Conservation (phyloP, 1,284 basidiomycete species). For the Golubevia pallescens region DNA sequence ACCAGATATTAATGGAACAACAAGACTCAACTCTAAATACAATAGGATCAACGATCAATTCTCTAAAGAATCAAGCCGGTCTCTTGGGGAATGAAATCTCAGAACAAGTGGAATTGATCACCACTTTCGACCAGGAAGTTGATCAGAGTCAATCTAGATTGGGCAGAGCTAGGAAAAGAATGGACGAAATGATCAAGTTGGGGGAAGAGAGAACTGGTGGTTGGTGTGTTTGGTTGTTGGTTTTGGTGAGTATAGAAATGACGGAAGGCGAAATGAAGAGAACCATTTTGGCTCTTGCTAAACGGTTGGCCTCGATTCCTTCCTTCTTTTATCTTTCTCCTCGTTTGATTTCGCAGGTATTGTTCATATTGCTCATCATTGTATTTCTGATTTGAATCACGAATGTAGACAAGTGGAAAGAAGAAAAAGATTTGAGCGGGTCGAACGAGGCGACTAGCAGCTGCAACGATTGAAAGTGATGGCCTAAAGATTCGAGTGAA, state of each 20-base stretch:
- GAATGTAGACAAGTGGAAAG: too few relatives aligned
- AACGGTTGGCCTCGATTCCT: too few relatives aligned
- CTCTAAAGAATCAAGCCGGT: conserved; percentile 47
- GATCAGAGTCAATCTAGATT: conserved; percentile 45
- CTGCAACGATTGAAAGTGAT: too few relatives aligned
- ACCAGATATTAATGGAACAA: conserved; percentile 38
- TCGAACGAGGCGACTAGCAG: too few relatives aligned
- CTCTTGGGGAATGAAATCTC: conserved; percentile 54
- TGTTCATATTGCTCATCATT: too few relatives aligned
- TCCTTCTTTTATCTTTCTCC: too few relatives aligned
- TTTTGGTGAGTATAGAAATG: conserved; percentile 45
- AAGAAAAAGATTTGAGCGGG: too few relatives aligned
- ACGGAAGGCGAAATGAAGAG: too few relatives aligned
- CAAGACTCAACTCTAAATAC: conserved; percentile 55
- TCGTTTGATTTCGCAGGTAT: too few relatives aligned
- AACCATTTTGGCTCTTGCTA: too few relatives aligned
- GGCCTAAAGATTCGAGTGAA: too few relatives aligned
- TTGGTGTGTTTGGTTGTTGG: conserved; percentile 61
- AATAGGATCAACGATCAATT: conserved; percentile 45
- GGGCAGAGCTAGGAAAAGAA: conserved; percentile 41
- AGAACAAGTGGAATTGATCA: conserved; percentile 56
- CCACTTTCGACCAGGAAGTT: conserved; percentile 52
- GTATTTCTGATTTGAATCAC: too few relatives aligned
- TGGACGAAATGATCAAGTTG: conserved; percentile 51
- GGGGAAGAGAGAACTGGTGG: conserved; percentile 54